Evolutionary conservation across 371 early-diverging fungal species (phyloP), one percentile per base, ranked within the genome.

Genomic region (Synchytrium microbalum): DNA sequence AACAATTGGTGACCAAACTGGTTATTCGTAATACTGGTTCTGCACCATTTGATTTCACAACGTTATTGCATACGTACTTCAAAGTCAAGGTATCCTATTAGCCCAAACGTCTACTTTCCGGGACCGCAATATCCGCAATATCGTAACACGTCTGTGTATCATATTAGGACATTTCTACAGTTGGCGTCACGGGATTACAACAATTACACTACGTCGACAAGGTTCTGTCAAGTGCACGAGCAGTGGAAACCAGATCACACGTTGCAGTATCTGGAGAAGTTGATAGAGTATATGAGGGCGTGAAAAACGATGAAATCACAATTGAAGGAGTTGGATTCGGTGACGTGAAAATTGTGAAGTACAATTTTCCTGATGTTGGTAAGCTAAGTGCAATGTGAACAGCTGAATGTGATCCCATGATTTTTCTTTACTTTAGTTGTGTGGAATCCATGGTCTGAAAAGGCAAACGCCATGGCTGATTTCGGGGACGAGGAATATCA

Each of bases 381-480:
- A 77, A 72, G 64, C 65, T 16, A 1, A 0, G 46, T 60, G 65
- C 14, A 60, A 10, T 38, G 5, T 19, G 19, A 38, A 38, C 19
- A n/a, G n/a, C n/a, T n/a, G n/a, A n/a, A n/a, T n/a, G n/a, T n/a
- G n/a, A n/a, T n/a, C n/a, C n/a, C n/a, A 29, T 32, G 30, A 24
- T 46, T 13, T 58, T 61, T 1, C n/a, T 19, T 25, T 24, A n/a
- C 1, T 24, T 60, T 77, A 80, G 95, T 95, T 56, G 88, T 97
- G 32, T 97, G 98, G 98, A 97, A 97, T 67, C 95, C 95, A 8
- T 95, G 96, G 96, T 76, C 77, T 19, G 93, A 91, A 31, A 92
- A 92, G 77, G 86, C 96, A 13, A 79, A 82, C 57, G 86, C 75
- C 26, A 91, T 95, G 91, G 81, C 81, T 19, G 98, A 97, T 70